Base-by-base conservation (phyloP, 2,329 filamentous ascomycete genomes). In the Fusarium sarcochroum region DNA sequence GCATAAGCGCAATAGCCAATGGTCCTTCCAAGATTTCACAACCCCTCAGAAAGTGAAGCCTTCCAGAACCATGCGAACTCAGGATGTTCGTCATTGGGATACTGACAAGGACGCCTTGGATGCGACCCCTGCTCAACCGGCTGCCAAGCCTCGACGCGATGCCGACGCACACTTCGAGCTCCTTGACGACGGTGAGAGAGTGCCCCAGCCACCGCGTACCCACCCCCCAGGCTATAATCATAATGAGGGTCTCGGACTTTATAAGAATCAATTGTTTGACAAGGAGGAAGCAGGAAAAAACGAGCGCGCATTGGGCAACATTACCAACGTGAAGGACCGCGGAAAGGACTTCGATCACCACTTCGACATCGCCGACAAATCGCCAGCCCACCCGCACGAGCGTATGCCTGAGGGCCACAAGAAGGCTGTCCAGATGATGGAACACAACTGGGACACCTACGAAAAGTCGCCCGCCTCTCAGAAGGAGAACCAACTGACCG, bases 11-110 rank as follows among this genome's bases (percentile, higher is more conserved):
- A 83, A 85, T 61, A 89, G 89, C 68, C 90, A 93, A 66, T 98
- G 95, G 94, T 89, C 89, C 48, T 98, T 98, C 79, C 89, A 93
- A 64, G 94, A 97, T 80, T 97, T 97, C 73, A 83, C 84, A 17
- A 97, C 94, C 1, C 95, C 95, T 0, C 87, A 91, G 69, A 97
- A 97, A 84, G 70, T 81, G 25, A 83, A 88, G 47, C 84, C 86
- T 6, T 81, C 85, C 45, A 92, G 91, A 78, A 78, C 86, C 21
- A 76, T 84, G 53, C 86, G 90, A 62, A 82, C 86, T 38, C 88
- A 93, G 75, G 90, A 96, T 64, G 86, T 90, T 63, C 91, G 92
- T 56, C 91, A 96, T 77, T 97, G 93, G 89, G 91, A 90, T 71
- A 89, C 91, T 47, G 90, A 94, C 63, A 87, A 91, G 69, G 83